Evolutionary conservation across 768 basidiomycete species (phyloP).

Genomic region (Russula sp.): DNA sequence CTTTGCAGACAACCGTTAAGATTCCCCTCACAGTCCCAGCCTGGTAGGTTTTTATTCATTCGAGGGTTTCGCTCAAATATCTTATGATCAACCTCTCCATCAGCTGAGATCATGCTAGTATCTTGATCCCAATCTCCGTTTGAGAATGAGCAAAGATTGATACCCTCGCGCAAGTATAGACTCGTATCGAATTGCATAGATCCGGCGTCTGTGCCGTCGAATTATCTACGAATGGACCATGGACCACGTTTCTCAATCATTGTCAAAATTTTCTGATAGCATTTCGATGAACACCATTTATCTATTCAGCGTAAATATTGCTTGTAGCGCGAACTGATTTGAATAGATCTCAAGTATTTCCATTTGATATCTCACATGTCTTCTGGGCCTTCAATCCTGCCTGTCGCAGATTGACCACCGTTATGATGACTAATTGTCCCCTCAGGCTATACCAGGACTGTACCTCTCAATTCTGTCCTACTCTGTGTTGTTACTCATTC

Average conservation of each 20-base stretch:
- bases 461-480: not conserved
- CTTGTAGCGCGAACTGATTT: not conserved
- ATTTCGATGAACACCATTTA: not conserved
- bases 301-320: not conserved
- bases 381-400: not conserved
- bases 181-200: not conserved
- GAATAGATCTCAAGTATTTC: not conserved
- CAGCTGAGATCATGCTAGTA: not conserved
- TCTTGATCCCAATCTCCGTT: not conserved
- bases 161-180: not conserved
- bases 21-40: constrained; percentile 84
- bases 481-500: not conserved
- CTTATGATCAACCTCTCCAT: not conserved
- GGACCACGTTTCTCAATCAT: not conserved
- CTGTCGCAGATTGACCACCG: not conserved
- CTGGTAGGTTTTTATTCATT: constrained; percentile 39
- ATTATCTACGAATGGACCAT: not conserved
- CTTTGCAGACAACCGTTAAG: constrained; percentile 59
- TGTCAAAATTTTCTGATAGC: not conserved
- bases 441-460: not conserved
- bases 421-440: not conserved
- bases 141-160: not conserved
- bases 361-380: not conserved
- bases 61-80: not conserved
- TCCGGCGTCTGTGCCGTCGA: not conserved